Conservation (phyloP, 768 basidiomycete genomes). For the Collybia mongolica region DNA sequence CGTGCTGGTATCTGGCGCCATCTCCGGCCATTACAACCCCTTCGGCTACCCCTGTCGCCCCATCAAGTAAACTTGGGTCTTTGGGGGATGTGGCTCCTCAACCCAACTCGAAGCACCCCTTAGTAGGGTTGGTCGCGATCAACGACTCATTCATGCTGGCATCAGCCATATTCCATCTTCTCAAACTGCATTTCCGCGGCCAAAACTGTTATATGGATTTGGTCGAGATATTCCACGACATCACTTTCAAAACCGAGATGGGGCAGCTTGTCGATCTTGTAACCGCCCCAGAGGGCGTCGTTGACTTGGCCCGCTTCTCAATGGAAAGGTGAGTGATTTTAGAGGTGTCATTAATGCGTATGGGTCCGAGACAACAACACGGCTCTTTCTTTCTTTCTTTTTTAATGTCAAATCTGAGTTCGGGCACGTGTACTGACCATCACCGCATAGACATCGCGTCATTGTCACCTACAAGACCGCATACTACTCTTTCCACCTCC, state of each 20-base stretch:
- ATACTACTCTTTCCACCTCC: slow-evolving; percentile 98
- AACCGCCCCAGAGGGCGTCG: slow-evolving; percentile 87
- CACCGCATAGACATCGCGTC: slow-evolving; percentile 66
- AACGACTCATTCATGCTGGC: slow-evolving; percentile 98
- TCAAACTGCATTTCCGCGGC: slow-evolving; percentile 82
- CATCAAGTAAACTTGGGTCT: no score
- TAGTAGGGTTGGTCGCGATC: slow-evolving; percentile 83
- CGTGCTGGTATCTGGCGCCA: slow-evolving; percentile 81
- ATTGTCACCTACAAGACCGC: slow-evolving; percentile 99
- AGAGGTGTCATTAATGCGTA: background rate
- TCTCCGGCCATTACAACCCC: slow-evolving; percentile 18
- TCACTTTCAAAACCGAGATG: slow-evolving; percentile 89
- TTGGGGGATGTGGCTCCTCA: slow-evolving; percentile 3
- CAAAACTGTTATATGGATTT: slow-evolving; percentile 87
- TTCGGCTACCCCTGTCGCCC: slow-evolving; percentile 8
- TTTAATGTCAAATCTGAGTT: background rate
- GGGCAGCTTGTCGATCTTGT: slow-evolving; percentile 96
- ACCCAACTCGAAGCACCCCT: slow-evolving; percentile 23
- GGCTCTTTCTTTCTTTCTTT: background rate
- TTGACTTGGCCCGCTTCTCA: slow-evolving; percentile 88
- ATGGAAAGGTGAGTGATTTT: slow-evolving; percentile 70
- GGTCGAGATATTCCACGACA: slow-evolving; percentile 90
- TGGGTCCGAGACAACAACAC: no score
- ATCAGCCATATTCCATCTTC: slow-evolving; percentile 85
- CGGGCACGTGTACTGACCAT: background rate